Percentiles rank a stretch among this genome's conserved stretches.
phyloP scores from a whole-genome alignment of 31 red algal species.

The Porphyra umbilicalis region DNA sequence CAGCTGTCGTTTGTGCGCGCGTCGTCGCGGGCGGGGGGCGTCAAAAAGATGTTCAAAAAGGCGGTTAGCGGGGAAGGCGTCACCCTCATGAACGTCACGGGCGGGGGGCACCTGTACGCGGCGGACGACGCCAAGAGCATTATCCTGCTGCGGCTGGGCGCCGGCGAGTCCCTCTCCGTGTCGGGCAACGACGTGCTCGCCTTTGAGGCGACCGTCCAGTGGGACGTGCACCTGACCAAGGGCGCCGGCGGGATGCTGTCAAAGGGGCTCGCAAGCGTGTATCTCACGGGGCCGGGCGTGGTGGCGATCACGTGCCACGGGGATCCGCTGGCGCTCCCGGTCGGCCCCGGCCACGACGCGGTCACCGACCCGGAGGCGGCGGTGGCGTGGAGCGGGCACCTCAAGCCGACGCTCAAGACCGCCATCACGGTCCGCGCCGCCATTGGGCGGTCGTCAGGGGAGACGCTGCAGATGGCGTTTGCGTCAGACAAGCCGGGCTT shows the following conservation, averaged over 20 bases:
- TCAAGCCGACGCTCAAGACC: neutral
- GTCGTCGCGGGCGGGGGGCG: constrained; percentile 3
- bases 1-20: neutral
- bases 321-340: constrained; percentile 13
- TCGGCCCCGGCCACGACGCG: too few species aligned
- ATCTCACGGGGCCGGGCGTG: constrained; percentile 1
- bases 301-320: constrained; percentile 13
- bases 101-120: constrained; percentile 10
- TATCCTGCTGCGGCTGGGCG: constrained; percentile 3
- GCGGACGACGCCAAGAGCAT: constrained; percentile 17
- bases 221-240: constrained; percentile 13
- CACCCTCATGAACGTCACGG: constrained; percentile 10
- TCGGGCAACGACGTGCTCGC: constrained; percentile 22
- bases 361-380: constrained; percentile 25
- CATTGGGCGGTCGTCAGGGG: neutral
- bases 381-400: constrained; percentile 25
- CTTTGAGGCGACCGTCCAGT: neutral
- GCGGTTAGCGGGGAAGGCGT: constrained; percentile 17
- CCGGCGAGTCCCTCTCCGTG: constrained; percentile 3
- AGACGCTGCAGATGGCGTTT: constrained; percentile 13
- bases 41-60: constrained; percentile 18
- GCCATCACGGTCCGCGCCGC: neutral
- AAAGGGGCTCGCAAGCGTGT: neutral
- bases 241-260: constrained; percentile 10
- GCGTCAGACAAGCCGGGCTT: neutral